A percentile compares a stretch with the other conserved stretches of the same genome.
Evolutionary conservation across 1,284 basidiomycete species (phyloP).

Genomic region (Fomitopsis schrenkii): DNA sequence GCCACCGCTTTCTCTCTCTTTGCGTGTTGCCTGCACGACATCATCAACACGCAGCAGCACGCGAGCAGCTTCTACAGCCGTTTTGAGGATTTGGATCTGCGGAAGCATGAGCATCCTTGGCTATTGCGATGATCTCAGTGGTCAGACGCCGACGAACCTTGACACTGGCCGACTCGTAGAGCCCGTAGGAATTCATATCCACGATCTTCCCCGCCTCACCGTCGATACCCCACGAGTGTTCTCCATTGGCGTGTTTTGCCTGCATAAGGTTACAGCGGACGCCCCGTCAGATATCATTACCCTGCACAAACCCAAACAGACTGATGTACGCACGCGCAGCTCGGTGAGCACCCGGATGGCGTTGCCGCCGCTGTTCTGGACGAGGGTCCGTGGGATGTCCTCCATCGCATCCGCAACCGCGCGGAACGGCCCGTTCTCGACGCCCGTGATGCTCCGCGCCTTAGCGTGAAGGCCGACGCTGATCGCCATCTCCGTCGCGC

Average conservation of each 20-base stretch:
- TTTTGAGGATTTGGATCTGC: slow-evolving; percentile 94
- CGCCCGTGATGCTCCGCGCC: slow-evolving; percentile 76
- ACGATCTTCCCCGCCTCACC: slow-evolving; percentile 94
- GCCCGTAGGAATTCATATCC: slow-evolving; percentile 92
- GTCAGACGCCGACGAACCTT: slow-evolving; percentile 49
- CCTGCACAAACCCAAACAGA: not conserved
- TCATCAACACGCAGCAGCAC: slow-evolving; percentile 94
- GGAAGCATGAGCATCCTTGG: not conserved
- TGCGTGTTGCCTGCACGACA: slow-evolving; percentile 82
- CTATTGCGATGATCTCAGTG: not conserved
- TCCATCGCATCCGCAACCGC: slow-evolving; percentile 97
- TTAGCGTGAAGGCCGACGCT: slow-evolving; percentile 85
- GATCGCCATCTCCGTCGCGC: slow-evolving; percentile 98
- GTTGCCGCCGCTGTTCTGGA: slow-evolving; percentile 96
- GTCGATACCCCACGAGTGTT: slow-evolving; percentile 90
- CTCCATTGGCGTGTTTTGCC: slow-evolving; percentile 94
- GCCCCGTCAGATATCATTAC: not conserved
- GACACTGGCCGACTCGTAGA: slow-evolving; percentile 95
- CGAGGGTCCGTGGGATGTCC: slow-evolving; percentile 92
- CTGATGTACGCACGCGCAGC: slow-evolving; percentile 51
- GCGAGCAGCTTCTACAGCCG: slow-evolving; percentile 90
- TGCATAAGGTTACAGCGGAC: slow-evolving; percentile 23
- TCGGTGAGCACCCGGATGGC: slow-evolving; percentile 91
- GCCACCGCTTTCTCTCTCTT: slow-evolving; percentile 55
- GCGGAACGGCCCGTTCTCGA: slow-evolving; percentile 87